Percentiles rank a stretch among this genome's conserved stretches.
phyloP scores from a whole-genome alignment of 2,329 filamentous ascomycete genomes.

The Aspergillus luchuensis region DNA sequence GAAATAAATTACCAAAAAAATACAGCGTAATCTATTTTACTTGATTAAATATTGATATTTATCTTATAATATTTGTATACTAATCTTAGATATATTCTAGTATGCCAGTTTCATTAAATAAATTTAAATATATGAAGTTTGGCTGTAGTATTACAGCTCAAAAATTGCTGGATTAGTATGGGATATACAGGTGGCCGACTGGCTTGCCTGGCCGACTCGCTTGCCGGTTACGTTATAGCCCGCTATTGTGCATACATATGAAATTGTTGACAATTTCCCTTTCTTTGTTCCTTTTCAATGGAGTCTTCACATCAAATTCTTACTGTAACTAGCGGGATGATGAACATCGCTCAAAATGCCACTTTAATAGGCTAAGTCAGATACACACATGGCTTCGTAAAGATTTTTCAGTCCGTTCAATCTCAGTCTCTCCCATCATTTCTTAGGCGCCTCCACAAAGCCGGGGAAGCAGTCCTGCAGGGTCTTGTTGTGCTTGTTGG shows the following conservation, averaged over 20 bases:
- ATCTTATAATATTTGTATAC: too few relatives aligned
- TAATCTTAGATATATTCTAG: too few relatives aligned
- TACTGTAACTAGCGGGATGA: neutral
- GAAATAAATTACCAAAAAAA: too few relatives aligned
- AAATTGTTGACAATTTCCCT: neutral
- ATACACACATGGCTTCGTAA: neutral
- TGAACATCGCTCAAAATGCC: neutral
- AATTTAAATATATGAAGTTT: too few relatives aligned
- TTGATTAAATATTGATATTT: too few relatives aligned
- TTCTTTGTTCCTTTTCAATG: neutral
- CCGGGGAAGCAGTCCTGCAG: slow-evolving; percentile 70
- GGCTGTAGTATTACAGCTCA: too few relatives aligned
- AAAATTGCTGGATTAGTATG: too few relatives aligned
- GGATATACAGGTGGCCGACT: too few relatives aligned
- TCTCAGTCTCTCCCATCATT: neutral
- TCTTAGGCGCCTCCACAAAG: slow-evolving; percentile 18
- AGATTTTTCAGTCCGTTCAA: neutral
- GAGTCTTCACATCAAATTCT: neutral
- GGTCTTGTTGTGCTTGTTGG: slow-evolving; percentile 75
- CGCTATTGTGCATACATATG: neutral
- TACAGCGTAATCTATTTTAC: too few relatives aligned
- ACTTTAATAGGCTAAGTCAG: neutral
- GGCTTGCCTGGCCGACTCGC: too few relatives aligned
- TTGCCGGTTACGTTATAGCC: too few relatives aligned
- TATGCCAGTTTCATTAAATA: too few relatives aligned